These are phyloP conservation scores for Fusarium chlamydosporum DNA, from an alignment of 2,329 filamentous ascomycete genomes.

Conservation along the genomic window DNA sequence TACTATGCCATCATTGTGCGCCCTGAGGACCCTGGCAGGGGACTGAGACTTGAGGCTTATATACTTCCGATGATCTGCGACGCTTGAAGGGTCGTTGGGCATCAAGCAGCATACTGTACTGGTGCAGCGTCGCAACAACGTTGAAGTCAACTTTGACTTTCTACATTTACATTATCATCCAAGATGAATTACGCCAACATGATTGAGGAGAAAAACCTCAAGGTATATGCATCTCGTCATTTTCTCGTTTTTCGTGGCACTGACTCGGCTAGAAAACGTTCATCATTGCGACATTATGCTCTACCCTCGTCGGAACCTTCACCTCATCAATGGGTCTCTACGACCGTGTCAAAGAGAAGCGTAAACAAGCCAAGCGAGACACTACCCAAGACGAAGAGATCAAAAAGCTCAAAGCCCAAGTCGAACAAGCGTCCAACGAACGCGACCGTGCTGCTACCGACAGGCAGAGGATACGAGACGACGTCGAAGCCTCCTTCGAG, in stretches of 20 bases:
- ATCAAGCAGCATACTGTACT: constrained; percentile 11
- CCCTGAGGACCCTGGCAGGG: constrained; percentile 2
- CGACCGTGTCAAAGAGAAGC: constrained; percentile 46
- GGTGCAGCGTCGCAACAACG: neutral
- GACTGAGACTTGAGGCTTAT: constrained; percentile 17
- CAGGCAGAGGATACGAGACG: constrained; percentile 29
- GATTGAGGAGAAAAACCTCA: constrained; percentile 50
- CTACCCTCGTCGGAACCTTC: constrained; percentile 49
- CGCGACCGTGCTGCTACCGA: constrained; percentile 11
- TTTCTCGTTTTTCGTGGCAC: rapidly evolving
- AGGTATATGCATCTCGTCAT: neutral
- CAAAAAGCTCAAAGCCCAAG: constrained; percentile 43
- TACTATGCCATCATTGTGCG: constrained; percentile 36
- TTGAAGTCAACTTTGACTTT: neutral
- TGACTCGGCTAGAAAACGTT: constrained; percentile 41
- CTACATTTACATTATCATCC: constrained; percentile 1
- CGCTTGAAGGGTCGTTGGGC: constrained; percentile 21
- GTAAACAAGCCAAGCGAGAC: constrained; percentile 45
- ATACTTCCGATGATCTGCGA: constrained; percentile 24
- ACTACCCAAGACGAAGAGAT: constrained; percentile 49
- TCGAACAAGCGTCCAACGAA: constrained; percentile 31
- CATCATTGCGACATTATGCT: constrained; percentile 48
- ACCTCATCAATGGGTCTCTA: constrained; percentile 50
- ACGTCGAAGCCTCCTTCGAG: constrained; percentile 44
- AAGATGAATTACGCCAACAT: constrained; percentile 47